A percentile compares a stretch with the other conserved stretches of the same genome.
Evolutionary conservation across 1,284 basidiomycete genomes (phyloP).

Genomic region (Cronartium quercuum): DNA sequence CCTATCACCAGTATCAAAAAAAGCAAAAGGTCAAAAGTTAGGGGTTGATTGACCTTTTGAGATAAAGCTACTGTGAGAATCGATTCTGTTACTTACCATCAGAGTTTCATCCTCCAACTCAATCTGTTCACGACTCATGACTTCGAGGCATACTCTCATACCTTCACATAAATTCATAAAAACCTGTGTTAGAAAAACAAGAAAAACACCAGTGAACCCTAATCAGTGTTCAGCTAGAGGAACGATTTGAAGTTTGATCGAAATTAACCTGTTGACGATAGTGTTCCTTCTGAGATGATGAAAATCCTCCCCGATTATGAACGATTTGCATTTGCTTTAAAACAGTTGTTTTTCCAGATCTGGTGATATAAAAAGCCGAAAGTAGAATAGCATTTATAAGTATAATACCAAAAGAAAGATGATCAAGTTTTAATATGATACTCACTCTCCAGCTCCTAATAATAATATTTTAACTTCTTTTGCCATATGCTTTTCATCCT

Average conservation of each 20-base stretch:
- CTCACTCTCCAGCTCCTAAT: slow-evolving; percentile 34
- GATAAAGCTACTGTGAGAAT: neutral
- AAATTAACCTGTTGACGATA: slow-evolving; percentile 34
- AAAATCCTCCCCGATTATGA: slow-evolving; percentile 29
- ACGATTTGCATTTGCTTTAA: slow-evolving; percentile 39
- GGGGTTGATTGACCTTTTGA: neutral
- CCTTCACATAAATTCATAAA: slow-evolving; percentile 38
- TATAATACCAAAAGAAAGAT: neutral
- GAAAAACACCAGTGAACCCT: neutral
- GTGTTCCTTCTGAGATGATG: slow-evolving; percentile 27
- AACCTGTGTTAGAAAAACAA: slow-evolving; percentile 5
- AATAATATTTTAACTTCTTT: slow-evolving; percentile 45
- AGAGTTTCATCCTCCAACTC: slow-evolving; percentile 20
- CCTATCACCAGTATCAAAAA: neutral
- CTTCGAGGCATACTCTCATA: slow-evolving; percentile 30
- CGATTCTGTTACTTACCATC: slow-evolving; percentile 21
- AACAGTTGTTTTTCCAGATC: slow-evolving; percentile 37
- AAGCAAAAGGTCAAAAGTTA: neutral
- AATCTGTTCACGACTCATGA: slow-evolving; percentile 33
- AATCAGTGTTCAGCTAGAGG: neutral
- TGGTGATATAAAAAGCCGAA: neutral
- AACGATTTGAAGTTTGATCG: neutral
- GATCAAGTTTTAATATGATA: neutral
- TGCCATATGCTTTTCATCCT: slow-evolving; percentile 42
- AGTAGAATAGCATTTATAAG: too few species aligned